Conservation (phyloP, 441 rosid genomes). For the Melastoma candidum region DNA sequence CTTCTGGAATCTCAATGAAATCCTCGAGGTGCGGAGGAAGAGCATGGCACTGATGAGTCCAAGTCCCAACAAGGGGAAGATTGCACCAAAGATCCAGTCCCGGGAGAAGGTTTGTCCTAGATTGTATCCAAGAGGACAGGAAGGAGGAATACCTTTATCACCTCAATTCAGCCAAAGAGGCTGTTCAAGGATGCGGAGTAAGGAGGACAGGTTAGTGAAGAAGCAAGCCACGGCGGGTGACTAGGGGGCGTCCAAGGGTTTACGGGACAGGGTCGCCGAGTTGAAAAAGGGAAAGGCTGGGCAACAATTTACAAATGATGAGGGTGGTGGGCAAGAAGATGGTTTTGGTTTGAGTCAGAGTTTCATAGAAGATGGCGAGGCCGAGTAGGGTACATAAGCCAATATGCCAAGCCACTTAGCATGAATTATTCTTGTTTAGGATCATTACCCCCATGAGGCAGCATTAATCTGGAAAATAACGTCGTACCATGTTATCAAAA, state of each 20-base stretch:
- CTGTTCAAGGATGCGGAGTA: conserved; percentile 76
- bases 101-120: conserved; percentile 58
- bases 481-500: too few species aligned
- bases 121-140: conserved; percentile 51
- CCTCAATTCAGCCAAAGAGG: conserved; percentile 61
- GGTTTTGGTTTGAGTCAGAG: conserved; percentile 51
- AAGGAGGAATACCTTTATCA: conserved; percentile 51
- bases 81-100: conserved; percentile 30
- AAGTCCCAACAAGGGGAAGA: conserved; percentile 65
- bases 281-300: conserved; percentile 26
- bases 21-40: conserved; percentile 61
- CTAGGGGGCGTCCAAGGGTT: conserved; percentile 61
- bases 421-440: too few species aligned
- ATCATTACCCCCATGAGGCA: too few species aligned
- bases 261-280: conserved; percentile 79
- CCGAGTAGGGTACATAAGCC: neutral
- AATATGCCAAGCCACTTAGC: too few species aligned
- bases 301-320: too few species aligned
- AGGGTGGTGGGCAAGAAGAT: conserved; percentile 8
- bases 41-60: conserved; percentile 34
- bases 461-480: too few species aligned
- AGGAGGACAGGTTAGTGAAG: conserved; percentile 13
- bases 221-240: conserved; percentile 25
- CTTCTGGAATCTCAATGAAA: conserved; percentile 71
- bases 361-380: conserved; percentile 29